These are phyloP conservation scores for Rubus idaeus DNA, from an alignment of 306 rosid genomes.

Conservation along the genomic window DNA sequence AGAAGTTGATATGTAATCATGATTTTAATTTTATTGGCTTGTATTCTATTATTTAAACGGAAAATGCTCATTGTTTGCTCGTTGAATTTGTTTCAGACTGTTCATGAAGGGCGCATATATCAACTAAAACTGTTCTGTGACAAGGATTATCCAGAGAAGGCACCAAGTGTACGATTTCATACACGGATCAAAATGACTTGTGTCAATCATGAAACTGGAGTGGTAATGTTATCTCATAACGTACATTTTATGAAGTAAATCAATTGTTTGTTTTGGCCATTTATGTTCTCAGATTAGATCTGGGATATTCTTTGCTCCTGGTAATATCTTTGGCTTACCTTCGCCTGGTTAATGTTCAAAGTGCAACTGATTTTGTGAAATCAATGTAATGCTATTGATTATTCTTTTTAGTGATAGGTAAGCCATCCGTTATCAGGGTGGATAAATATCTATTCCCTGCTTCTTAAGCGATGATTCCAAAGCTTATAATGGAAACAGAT, in stretches of 20 bases:
- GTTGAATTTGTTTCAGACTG: slow-evolving; percentile 53
- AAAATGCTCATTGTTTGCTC: slow-evolving; percentile 4
- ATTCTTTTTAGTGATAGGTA: neutral
- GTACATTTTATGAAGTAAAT: neutral
- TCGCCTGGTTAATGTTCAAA: neutral
- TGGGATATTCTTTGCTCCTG: neutral
- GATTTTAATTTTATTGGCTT: neutral
- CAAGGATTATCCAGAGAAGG: slow-evolving; percentile 98
- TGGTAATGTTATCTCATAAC: slow-evolving; percentile 48
- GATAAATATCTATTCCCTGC: neutral
- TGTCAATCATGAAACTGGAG: slow-evolving; percentile 96
- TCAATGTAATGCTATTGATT: neutral
- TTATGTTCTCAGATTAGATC: neutral
- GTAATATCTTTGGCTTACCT: neutral
- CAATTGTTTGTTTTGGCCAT: neutral
- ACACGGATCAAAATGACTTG: slow-evolving; percentile 95
- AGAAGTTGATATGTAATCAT: neutral
- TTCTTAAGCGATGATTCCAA: neutral
- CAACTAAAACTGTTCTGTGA: slow-evolving; percentile 97
- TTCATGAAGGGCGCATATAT: slow-evolving; percentile 98
- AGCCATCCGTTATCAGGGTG: neutral
- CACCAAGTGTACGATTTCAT: slow-evolving; percentile 97
- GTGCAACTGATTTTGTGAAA: neutral
- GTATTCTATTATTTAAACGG: neutral
- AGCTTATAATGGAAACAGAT: neutral